Evolutionary conservation across 2,329 filamentous ascomycete species (phyloP).

Genomic region (Colletotrichum lini): DNA sequence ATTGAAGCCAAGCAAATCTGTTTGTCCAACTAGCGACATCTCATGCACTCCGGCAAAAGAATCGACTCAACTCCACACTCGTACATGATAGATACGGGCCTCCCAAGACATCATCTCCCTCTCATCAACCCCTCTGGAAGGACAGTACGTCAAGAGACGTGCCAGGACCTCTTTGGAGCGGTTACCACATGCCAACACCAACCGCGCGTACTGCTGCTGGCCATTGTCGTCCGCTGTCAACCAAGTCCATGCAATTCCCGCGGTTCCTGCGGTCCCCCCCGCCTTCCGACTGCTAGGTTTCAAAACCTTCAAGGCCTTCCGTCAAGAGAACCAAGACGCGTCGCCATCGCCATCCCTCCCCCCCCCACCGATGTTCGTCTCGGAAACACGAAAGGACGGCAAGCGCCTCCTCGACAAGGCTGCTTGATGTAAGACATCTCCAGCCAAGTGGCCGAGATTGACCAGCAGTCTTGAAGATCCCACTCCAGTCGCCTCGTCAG

Average conservation of each 20-base stretch:
- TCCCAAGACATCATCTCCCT: neutral
- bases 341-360: neutral
- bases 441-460: slow-evolving; percentile 24
- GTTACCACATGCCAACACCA: neutral
- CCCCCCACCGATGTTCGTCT: slow-evolving; percentile 10
- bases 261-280: neutral
- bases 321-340: neutral
- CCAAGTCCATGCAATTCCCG: slow-evolving; percentile 1
- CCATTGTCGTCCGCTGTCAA: neutral
- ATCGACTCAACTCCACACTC: neutral
- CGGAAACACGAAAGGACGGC: neutral
- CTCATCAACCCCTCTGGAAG: too few species aligned
- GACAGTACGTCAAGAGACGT: neutral
- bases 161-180: neutral
- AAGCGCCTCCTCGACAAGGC: slow-evolving; percentile 2
- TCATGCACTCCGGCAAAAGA: neutral
- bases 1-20: neutral
- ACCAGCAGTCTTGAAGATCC: slow-evolving; percentile 1
- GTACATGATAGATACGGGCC: neutral
- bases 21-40: rapidly evolving
- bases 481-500: slow-evolving; percentile 16
- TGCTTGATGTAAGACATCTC: slow-evolving; percentile 17
- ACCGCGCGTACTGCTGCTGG: neutral
- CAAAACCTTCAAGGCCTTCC: slow-evolving; percentile 3
- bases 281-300: neutral